These are phyloP conservation scores for Cordyceps fumosorosea DNA, from an alignment of 2,329 filamentous ascomycete genomes.

Conservation along the genomic window DNA sequence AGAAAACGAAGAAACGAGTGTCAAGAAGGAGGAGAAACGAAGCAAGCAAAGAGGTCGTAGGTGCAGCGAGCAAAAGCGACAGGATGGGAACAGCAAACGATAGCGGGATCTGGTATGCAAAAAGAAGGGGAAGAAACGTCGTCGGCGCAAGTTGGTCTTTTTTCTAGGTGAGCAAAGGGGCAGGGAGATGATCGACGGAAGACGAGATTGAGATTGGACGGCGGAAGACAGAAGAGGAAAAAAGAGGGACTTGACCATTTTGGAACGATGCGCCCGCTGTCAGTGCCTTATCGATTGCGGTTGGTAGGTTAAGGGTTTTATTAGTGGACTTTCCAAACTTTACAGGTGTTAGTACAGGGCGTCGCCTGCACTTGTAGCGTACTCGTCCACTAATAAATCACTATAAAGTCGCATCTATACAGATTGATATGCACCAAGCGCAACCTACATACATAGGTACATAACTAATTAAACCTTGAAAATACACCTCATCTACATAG, in stretches of 20 bases:
- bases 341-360: background rate
- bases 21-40: background rate
- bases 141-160: background rate
- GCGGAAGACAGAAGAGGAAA: background rate
- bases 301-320: background rate
- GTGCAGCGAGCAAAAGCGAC: background rate
- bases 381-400: too few relatives aligned
- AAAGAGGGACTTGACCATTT: background rate
- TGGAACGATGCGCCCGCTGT: background rate
- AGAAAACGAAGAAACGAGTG: background rate
- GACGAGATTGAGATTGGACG: background rate
- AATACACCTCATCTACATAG: too few relatives aligned
- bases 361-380: too few relatives aligned
- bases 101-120: background rate
- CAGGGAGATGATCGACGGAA: background rate
- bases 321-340: too few relatives aligned
- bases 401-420: too few relatives aligned
- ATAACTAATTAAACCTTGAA: too few relatives aligned
- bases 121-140: background rate
- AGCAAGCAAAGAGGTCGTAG: background rate
- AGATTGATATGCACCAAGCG: too few relatives aligned
- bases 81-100: background rate
- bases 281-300: background rate
- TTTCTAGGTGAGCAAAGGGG: background rate
- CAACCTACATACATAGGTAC: too few relatives aligned